Percentiles rank a stretch among this genome's conserved stretches.
Evolutionary conservation across 352 stramenopile genomes (phyloP).

Genomic region (Pilasporangium apinafurcum): DNA sequence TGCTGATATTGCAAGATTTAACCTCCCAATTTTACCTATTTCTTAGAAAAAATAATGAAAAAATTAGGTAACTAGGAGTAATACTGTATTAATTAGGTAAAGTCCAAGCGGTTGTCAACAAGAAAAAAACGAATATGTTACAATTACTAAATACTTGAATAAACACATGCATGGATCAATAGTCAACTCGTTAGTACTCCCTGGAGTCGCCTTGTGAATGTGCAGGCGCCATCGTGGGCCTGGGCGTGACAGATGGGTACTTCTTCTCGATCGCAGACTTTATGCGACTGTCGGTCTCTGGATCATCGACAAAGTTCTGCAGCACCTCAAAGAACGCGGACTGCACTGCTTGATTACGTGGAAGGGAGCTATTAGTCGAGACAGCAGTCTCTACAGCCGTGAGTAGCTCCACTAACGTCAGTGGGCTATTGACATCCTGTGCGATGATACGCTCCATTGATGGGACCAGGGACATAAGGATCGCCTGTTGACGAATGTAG

Average conservation of each 20-base stretch:
- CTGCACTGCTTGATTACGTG: conserved; percentile 25
- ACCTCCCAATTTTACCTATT: no score
- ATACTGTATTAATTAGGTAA: no score
- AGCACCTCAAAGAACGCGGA: conserved; percentile 26
- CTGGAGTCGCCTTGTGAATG: neutral
- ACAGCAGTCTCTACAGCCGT: conserved; percentile 17
- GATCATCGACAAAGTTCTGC: conserved; percentile 15
- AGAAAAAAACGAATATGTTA: no score
- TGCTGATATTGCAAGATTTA: no score
- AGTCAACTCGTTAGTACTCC: no score
- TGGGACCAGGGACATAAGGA: conserved; percentile 36
- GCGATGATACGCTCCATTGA: conserved; percentile 42
- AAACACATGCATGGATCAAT: no score
- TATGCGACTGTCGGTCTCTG: conserved; percentile 29
- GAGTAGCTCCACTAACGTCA: conserved; percentile 34
- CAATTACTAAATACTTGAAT: no score
- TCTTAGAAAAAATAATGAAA: no score
- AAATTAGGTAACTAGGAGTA: no score
- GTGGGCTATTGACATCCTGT: conserved; percentile 39
- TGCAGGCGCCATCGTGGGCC: neutral
- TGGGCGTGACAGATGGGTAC: conserved; percentile 16
- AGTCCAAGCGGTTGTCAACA: no score
- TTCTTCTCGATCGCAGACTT: conserved; percentile 18
- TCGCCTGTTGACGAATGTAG: conserved; percentile 22
- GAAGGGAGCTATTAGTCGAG: conserved; percentile 1